Conservation (phyloP, 768 basidiomycete species). For the Gelatoporia subvermispora region DNA sequence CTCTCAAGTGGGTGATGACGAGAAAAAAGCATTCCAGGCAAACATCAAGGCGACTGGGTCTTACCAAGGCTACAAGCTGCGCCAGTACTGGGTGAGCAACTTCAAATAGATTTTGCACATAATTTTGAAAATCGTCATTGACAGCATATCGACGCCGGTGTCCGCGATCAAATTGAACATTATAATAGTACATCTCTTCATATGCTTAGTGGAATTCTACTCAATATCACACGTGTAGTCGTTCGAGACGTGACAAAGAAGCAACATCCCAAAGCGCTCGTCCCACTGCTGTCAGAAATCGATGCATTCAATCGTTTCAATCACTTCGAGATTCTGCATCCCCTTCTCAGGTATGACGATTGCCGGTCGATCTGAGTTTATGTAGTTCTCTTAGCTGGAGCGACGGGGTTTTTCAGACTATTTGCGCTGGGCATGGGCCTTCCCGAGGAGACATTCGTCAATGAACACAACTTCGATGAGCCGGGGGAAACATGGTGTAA, state of each 20-base stretch:
- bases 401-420: too few species aligned
- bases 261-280: conserved; percentile 23
- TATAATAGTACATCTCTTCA: conserved; percentile 31
- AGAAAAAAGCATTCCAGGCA: conserved; percentile 36
- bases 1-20: conserved; percentile 33
- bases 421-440: conserved; percentile 29
- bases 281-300: conserved; percentile 27
- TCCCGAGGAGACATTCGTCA: conserved; percentile 27
- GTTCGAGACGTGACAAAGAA: conserved; percentile 21
- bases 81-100: conserved; percentile 41
- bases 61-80: conserved; percentile 50
- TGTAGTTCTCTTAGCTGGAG: neutral
- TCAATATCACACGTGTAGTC: conserved; percentile 11
- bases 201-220: neutral
- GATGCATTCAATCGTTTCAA: conserved; percentile 24
- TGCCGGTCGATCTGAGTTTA: neutral
- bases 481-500: conserved; percentile 25
- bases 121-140: too few species aligned
- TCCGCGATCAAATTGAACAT: conserved; percentile 40
- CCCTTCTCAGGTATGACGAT: conserved; percentile 18
- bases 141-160: conserved; percentile 37
- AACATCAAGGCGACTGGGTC: conserved; percentile 39
- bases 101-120: neutral
- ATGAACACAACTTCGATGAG: conserved; percentile 22
- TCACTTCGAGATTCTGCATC: conserved; percentile 25